Conservation (phyloP, 345 rosid species). For the Heritiera littoralis region DNA sequence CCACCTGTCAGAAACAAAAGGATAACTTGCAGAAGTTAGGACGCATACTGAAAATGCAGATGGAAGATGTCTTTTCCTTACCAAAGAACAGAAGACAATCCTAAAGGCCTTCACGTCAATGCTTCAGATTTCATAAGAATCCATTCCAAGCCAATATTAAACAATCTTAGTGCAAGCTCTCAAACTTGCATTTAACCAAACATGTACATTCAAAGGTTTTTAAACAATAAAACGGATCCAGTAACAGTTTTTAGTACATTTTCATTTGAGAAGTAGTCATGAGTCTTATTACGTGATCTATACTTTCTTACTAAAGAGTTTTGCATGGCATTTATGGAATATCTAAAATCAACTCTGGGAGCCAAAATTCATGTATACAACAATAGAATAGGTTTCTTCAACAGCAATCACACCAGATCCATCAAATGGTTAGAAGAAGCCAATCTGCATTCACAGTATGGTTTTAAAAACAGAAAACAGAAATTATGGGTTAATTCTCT, state of each 20-base stretch:
- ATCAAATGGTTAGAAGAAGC: slow-evolving; percentile 11
- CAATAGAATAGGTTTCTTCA: slow-evolving; percentile 3
- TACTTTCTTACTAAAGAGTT: background rate
- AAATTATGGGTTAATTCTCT: slow-evolving; percentile 57
- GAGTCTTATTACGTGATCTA: slow-evolving; percentile 10
- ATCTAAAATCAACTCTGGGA: background rate
- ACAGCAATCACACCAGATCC: background rate
- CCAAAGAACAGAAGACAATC: background rate
- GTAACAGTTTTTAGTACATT: background rate
- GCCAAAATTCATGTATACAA: background rate
- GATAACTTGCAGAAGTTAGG: slow-evolving; percentile 25
- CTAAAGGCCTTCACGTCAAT: slow-evolving; percentile 20
- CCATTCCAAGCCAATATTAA: background rate
- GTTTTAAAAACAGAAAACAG: slow-evolving; percentile 8
- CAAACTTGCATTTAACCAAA: background rate
- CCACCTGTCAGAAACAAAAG: slow-evolving; percentile 27
- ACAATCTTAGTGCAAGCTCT: background rate
- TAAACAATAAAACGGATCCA: slow-evolving; percentile 12
- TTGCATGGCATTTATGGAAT: background rate
- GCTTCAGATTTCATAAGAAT: background rate
- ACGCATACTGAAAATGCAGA: slow-evolving; percentile 7
- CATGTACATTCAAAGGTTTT: background rate
- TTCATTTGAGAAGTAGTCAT: background rate
- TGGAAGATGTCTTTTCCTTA: slow-evolving; percentile 3
- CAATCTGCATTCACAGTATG: background rate